Base-by-base conservation (phyloP, 2,329 filamentous ascomycete genomes). In the Fusarium xyrophilum region DNA sequence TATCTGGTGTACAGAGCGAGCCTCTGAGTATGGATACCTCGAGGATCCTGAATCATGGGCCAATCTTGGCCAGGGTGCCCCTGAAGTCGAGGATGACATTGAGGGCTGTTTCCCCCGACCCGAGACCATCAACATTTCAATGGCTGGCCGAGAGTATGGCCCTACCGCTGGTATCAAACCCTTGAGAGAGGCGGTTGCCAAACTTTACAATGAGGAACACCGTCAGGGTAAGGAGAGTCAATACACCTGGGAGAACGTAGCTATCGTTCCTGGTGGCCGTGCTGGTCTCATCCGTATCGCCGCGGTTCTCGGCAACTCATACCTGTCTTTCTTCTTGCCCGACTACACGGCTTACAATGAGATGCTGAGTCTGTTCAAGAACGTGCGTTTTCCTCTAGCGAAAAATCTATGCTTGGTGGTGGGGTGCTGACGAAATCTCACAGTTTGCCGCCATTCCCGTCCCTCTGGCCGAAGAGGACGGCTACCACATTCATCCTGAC, bases 311-410 rank as follows among this genome's bases (percentile, higher is more conserved):
- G 95, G 95, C 69, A 97, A 97, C 78, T 90, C 93, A 57, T 97
- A 97, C 76, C 85, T 97, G 67, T 93, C 91, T 42, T 97, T 97
- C 86, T 97, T 97, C 81, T 92, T 97, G 76, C 93, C 93, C 46
- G 92, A 97, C 79, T 97, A 97, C 82, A 97, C 94, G 6, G 95
- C 95, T 4, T 98, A 98, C 84, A 97, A 96, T 76, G 94, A 97
- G 83, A 97, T 98, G 94, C 82, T 97, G 82, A 93, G 90, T 60
- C 83, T 97, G 62, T 97, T 98, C 86, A 93, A 92, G 82, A 97
- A 97, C 79, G 88, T 46, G 19, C 15, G 42, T 50, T 50, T 42
- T 42, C 25, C 23, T 42, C 15, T 13, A 25, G 15, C 39, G 23
- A 42, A 25, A 25, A 42, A 25, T 9, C 40, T 6, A 25, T 25